Evolutionary conservation across 2,329 filamentous ascomycete genomes (phyloP), one percentile per base, ranked within the genome.

Genomic region (Cyclaneusma minus): DNA sequence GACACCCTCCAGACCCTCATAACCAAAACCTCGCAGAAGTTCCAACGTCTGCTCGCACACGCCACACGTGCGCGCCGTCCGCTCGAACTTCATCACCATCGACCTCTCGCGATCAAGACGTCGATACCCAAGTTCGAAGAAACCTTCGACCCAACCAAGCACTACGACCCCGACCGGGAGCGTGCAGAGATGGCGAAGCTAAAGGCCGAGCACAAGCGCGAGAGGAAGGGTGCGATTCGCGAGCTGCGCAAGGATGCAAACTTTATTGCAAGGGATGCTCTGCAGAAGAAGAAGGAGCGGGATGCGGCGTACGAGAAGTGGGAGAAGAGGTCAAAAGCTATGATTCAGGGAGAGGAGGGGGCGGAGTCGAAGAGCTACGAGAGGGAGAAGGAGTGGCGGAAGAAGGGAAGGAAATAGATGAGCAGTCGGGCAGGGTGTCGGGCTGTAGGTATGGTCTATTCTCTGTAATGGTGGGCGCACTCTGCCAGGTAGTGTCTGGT

Each of bases 261-360:
- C 51, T 95, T 98, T 48, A 72, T 95, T 58, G 83, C 84, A 17
- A 66, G 87, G 40, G 85, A 94, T 65, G 80, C 81, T 53, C 62
- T 98, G 44, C 68, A 71, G 43, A 65, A 91, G 60, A 95, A 95
- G 73, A 93, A 85, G 65, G 80, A 81, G 58, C 76, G 72, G 58
- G 89, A 95, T 60, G 71, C 69, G 31, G 84, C 81, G 38, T 95
- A 98, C 62, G 87, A 95, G 62, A 81, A 80, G 63, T 95, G 95
- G 66, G 92, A 87, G 61, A 81, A 78, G 63, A 70, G 78, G 38
- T 62, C 98, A 33, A 72, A 95, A 40, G 81, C 85, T 7, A 85
- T 94, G 64, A 94, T 98, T 43, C 87, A 98, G 57, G 82, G 78
- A 39, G 79, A 93, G 56, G 89, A 94, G 52, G 87, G 87, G 2